Percentiles rank a stretch among this genome's conserved stretches.
Evolutionary conservation across 495 filamentous ascomycete species (phyloP).

Genomic region (Penicillium ucsense): DNA sequence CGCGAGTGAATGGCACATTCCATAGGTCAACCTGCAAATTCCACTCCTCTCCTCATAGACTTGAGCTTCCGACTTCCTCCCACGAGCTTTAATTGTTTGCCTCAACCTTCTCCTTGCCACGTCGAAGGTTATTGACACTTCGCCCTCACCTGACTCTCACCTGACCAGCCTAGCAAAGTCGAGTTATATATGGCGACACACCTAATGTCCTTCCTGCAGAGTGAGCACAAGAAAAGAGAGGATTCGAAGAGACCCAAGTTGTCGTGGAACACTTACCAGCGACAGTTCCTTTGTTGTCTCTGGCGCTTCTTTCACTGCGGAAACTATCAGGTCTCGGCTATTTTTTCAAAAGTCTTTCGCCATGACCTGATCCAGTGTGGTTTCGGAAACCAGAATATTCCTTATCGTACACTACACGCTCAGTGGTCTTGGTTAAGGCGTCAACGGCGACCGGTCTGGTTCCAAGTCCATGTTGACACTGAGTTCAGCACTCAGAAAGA

Average conservation of each 20-base stretch:
- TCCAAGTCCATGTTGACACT: constrained; percentile 12
- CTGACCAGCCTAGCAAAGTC: too few species aligned
- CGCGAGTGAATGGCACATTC: too few species aligned
- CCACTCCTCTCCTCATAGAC: too few species aligned
- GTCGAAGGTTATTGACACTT: too few species aligned
- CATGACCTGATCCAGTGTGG: constrained; percentile 10
- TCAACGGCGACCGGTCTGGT: constrained; percentile 10
- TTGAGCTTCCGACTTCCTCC: too few species aligned
- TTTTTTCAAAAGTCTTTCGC: constrained; percentile 20
- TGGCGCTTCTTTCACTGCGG: constrained; percentile 16
- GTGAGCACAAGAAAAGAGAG: background rate
- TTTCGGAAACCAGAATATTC: constrained; percentile 3
- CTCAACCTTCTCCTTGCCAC: too few species aligned
- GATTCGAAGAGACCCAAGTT: background rate
- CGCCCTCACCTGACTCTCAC: too few species aligned
- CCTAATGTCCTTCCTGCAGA: too few species aligned
- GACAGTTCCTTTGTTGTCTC: constrained; percentile 20
- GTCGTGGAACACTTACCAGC: constrained; percentile 13
- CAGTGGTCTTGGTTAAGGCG: constrained; percentile 19
- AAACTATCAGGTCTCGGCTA: background rate
- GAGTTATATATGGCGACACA: too few species aligned
- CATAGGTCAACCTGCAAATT: too few species aligned
- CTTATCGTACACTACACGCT: constrained; percentile 1
- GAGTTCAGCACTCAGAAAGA: constrained; percentile 8
- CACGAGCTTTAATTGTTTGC: too few species aligned